Conservation (phyloP, 2,329 filamentous ascomycete genomes). For the Aspergillus udagawae region DNA sequence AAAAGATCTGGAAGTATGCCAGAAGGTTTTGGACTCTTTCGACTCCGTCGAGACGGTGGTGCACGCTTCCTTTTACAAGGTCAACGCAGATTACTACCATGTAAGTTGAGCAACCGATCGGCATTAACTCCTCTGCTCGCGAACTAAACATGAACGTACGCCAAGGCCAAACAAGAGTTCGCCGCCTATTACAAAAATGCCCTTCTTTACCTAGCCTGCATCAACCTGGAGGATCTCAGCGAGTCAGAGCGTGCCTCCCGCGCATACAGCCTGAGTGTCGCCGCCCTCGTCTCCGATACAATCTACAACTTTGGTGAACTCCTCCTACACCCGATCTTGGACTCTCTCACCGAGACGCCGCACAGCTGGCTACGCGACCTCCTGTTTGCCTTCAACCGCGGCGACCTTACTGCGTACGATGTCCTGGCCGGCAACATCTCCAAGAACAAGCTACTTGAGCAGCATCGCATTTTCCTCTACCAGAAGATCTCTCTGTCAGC, state of each 20-base stretch:
- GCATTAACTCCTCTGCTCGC: background rate
- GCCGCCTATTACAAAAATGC: constrained; percentile 96
- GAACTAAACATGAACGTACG: background rate
- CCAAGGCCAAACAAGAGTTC: constrained; percentile 76
- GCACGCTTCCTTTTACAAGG: constrained; percentile 92
- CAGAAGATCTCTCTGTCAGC: constrained; percentile 98
- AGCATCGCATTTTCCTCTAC: constrained; percentile 79
- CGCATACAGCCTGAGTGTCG: constrained; percentile 88
- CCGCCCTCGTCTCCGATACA: constrained; percentile 84
- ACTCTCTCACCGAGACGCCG: constrained; percentile 69
- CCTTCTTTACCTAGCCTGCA: constrained; percentile 94
- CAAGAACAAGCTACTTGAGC: constrained; percentile 72
- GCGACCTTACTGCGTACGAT: constrained; percentile 84
- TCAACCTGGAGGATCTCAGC: constrained; percentile 73
- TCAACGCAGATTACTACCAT: constrained; percentile 93
- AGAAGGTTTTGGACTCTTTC: constrained; percentile 83
- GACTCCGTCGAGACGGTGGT: constrained; percentile 95
- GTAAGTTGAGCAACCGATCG: constrained; percentile 34
- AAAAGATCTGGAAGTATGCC: constrained; percentile 80
- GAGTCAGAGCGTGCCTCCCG: constrained; percentile 72
- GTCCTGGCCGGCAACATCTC: constrained; percentile 74
- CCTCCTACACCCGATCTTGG: constrained; percentile 92
- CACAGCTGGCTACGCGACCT: constrained; percentile 89
- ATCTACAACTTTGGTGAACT: constrained; percentile 99
- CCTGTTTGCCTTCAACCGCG: constrained; percentile 96